Evolutionary conservation across 2,329 filamentous ascomycete genomes (phyloP).

Genomic region (Diaporthe aspalathi): DNA sequence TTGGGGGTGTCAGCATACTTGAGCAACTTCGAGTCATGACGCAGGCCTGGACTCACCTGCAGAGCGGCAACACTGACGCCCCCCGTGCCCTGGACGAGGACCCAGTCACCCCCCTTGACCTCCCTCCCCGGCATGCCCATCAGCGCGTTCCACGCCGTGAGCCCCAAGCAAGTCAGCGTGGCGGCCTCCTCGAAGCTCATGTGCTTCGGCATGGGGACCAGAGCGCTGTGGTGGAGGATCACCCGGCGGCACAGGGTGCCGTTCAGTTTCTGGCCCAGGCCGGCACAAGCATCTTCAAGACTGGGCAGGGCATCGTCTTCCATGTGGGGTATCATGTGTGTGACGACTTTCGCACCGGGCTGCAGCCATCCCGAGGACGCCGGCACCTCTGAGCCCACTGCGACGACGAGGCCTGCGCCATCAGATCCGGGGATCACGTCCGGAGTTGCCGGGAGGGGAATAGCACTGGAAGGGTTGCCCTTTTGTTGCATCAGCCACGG

Average conservation of each 20-base stretch:
- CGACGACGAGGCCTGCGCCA: conserved; percentile 57
- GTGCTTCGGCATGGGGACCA: conserved; percentile 63
- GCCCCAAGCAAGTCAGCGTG: conserved; percentile 60
- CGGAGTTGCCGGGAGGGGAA: conserved; percentile 37
- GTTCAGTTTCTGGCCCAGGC: conserved; percentile 68
- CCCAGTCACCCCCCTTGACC: conserved; percentile 50
- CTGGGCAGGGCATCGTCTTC: conserved; percentile 39
- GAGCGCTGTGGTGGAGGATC: conserved; percentile 66
- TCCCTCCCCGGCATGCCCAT: conserved; percentile 57
- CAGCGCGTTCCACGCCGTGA: conserved; percentile 65
- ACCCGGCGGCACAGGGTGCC: conserved; percentile 69
- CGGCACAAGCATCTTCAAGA: conserved; percentile 49
- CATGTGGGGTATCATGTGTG: conserved; percentile 52
- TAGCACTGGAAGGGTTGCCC: conserved; percentile 27
- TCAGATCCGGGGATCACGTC: conserved; percentile 52
- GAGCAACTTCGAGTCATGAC: too few relatives aligned
- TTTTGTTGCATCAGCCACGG: not conserved
- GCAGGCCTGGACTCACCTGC: conserved; percentile 44
- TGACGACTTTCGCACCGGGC: conserved; percentile 67
- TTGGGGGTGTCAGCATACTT: not conserved
- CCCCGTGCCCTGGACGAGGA: conserved; percentile 54
- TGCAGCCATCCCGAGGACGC: conserved; percentile 46
- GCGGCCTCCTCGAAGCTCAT: conserved; percentile 53
- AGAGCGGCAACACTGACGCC: conserved; percentile 53
- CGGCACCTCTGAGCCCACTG: conserved; percentile 63